Base-by-base conservation (phyloP, 2,329 filamentous ascomycete species). In the Exophiala calicioides region DNA sequence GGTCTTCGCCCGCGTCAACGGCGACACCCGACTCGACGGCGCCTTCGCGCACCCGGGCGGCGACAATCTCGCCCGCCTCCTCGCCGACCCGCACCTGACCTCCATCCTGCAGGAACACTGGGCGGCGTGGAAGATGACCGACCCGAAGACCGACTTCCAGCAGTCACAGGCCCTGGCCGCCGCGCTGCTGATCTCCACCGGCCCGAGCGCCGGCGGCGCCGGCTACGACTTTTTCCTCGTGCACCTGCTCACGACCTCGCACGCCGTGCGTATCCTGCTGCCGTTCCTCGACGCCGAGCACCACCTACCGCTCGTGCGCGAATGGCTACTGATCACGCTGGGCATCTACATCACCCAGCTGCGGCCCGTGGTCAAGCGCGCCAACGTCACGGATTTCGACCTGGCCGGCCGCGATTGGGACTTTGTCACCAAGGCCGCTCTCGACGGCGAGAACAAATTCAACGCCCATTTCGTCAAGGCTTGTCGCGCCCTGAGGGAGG, bases 381-480 rank as follows among this genome's bases (percentile, higher is more conserved):
- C 44, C 6, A 33, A 47, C 30, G 76, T 93, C 47, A 73, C 75
- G 4, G 64, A 74, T 0, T 74, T 76, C 31, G 80, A 88, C 33
- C 59, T 81, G n/a, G 75, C 79, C 29, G 79, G 74, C 1, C 82
- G 82, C 59, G 76, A 80, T 38, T 98, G 93, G 93, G 78, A 80
- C 4, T 87, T 86, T 66, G 85, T 91, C 4, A 77, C 84, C 41
- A 71, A 86, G 41, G 79, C 82, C 67, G 88, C 86, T 2, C 62
- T 95, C 13, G 81, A 79, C 42, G 84, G 85, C 7, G 66, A 78
- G 40, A 82, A 82, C 69, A 74, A 80, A 7, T 81, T 78, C 1
- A 89, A 97, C 68, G 79, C 87, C 13, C 87, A 95, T 68, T 96
- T 83, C 62, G 83, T 97, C 23, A 95, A 96, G 84, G 86, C 78